phyloP scores from a whole-genome alignment of 2,329 filamentous ascomycete species.

The Nothophoma quercina region DNA sequence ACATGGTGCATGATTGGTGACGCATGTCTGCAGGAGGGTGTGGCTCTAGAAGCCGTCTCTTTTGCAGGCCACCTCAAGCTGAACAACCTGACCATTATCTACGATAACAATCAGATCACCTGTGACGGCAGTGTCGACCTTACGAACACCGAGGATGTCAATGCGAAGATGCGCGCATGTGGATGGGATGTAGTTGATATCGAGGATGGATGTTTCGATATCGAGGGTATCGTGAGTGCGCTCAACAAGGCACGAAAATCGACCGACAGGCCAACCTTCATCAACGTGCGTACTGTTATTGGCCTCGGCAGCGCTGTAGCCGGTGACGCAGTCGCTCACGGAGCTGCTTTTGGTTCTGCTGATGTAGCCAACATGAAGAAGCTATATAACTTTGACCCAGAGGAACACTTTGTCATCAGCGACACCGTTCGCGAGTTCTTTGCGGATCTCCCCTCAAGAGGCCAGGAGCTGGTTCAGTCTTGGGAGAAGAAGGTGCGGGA shows the following conservation, averaged over 20 bases:
- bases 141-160: slow-evolving; percentile 64
- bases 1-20: slow-evolving; percentile 67
- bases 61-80: slow-evolving; percentile 64
- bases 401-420: slow-evolving; percentile 56
- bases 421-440: slow-evolving; percentile 63
- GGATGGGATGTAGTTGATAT: slow-evolving; percentile 65
- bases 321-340: slow-evolving; percentile 63
- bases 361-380: slow-evolving; percentile 65
- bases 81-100: slow-evolving; percentile 65
- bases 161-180: slow-evolving; percentile 64
- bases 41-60: slow-evolving; percentile 64
- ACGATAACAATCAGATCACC: slow-evolving; percentile 69
- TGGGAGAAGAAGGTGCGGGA: slow-evolving; percentile 58
- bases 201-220: slow-evolving; percentile 60
- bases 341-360: slow-evolving; percentile 63
- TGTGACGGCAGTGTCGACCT: slow-evolving; percentile 65
- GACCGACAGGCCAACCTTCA: slow-evolving; percentile 62
- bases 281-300: slow-evolving; percentile 66
- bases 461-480: slow-evolving; percentile 55
- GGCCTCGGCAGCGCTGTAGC: slow-evolving; percentile 58
- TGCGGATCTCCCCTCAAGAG: slow-evolving; percentile 55
- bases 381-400: slow-evolving; percentile 58
- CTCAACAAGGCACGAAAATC: slow-evolving; percentile 55
- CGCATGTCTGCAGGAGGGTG: slow-evolving; percentile 66
- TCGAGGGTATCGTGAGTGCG: slow-evolving; percentile 57